Base-by-base conservation (phyloP, 78 protist species). In the Dictyostelium purpureum region DNA sequence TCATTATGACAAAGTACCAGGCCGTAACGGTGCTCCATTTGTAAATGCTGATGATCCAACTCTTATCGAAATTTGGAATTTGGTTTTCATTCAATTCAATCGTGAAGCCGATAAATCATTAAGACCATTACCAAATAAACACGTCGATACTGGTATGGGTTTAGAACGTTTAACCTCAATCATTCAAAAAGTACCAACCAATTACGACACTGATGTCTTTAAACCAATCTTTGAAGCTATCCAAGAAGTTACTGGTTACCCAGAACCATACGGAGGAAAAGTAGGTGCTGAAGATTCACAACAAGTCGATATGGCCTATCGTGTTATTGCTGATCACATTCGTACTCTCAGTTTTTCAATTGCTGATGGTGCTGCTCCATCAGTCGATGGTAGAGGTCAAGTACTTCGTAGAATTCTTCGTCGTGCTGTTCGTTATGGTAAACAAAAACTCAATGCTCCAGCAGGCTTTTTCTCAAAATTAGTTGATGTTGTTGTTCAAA, bases 121-220 rank as follows among this genome's bases (percentile, higher is more conserved):
- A 21, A 43, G 87, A 24, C 59, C 70, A 61, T 93, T 99, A 37
- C 99, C 99, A 11, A 66, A 74, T 61, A 82, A 96, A 94, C 97
- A 95, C 73, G 99, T 99, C 35, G 99, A 99, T 89, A 98, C 99
- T 1, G 99, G 99, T 56, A 97, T 97, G 99, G 99, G 99, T 28
- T 73, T 98, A 18, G 99, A 98, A 90, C 94, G 99, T 51, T 35
- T 98, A 65, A 83, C 96, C 42, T 96, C 98, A 11, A 78, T 98
- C 61, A 96, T 98, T 56, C 99, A 99, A 96, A 65, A 96, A 82
- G 89, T 77, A 81, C 52, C 38, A 59, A 93, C 98, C 95, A 99
- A 99, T 97, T 99, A 99, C 96, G 99, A 99, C 96, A 99, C 99
- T 0, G 99, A 99, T 59, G 47, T 97, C 52, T 99, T 98, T 90